Evolutionary conservation across 768 basidiomycete species (phyloP).

Genomic region (Panaeolus papilionaceus): DNA sequence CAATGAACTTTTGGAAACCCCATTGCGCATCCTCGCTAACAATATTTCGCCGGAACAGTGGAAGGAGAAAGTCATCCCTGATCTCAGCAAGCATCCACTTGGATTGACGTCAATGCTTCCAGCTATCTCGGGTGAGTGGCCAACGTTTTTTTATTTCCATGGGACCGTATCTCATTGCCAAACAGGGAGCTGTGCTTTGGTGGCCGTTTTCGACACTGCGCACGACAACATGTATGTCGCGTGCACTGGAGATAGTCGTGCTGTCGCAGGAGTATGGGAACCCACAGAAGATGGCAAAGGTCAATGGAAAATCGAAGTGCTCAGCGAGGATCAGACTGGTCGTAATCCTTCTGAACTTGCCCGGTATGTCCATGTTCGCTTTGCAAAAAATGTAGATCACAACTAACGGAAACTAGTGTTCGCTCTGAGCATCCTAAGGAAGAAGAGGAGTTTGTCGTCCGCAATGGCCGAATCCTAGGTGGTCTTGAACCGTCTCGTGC

Average conservation of each 20-base stretch:
- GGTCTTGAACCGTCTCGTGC: slow-evolving; percentile 87
- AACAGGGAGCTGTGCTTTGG: slow-evolving; percentile 87
- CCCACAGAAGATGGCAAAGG: slow-evolving; percentile 67
- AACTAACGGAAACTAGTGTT: slow-evolving; percentile 51
- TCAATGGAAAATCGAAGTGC: slow-evolving; percentile 90
- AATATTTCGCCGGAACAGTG: slow-evolving; percentile 57
- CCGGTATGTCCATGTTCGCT: slow-evolving; percentile 55
- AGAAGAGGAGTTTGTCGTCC: slow-evolving; percentile 76
- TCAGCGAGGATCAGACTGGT: slow-evolving; percentile 96
- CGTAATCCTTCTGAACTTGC: slow-evolving; percentile 84
- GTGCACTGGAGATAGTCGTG: slow-evolving; percentile 91
- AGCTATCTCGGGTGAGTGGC: slow-evolving; percentile 72
- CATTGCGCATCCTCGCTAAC: slow-evolving; percentile 71
- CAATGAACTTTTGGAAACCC: slow-evolving; percentile 79
- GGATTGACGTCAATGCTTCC: slow-evolving; percentile 78
- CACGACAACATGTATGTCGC: slow-evolving; percentile 88
- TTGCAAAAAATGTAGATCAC: neutral
- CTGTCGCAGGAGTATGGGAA: slow-evolving; percentile 94
- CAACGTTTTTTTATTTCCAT: slow-evolving; percentile 17
- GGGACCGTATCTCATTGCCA: slow-evolving; percentile 23
- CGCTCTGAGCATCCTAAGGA: slow-evolving; percentile 83
- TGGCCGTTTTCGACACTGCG: slow-evolving; percentile 87
- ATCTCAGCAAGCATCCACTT: slow-evolving; percentile 74
- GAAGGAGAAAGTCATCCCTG: slow-evolving; percentile 61
- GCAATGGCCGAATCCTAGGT: slow-evolving; percentile 83